phyloP scores from a whole-genome alignment of 805 yeast genomes.

The Candida caryicola region DNA sequence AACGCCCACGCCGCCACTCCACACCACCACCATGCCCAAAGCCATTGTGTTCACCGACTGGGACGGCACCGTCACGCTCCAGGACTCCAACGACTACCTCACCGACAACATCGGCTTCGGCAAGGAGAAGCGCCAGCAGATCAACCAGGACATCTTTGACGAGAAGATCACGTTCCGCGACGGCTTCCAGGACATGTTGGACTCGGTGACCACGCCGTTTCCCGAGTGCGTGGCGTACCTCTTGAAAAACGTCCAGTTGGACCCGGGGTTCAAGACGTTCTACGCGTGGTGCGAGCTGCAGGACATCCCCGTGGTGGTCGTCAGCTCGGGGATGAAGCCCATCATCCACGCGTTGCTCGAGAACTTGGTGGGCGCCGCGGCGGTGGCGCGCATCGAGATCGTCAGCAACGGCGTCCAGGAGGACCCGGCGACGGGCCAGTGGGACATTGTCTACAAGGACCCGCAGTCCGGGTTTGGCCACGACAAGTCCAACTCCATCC shows the following conservation, averaged over 20 bases:
- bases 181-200: conserved; percentile 82
- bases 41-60: conserved; percentile 95
- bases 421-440: conserved; percentile 50
- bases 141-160: conserved; percentile 71
- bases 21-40: conserved; percentile 19
- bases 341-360: conserved; percentile 75
- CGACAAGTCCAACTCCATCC: conserved; percentile 84
- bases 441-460: conserved; percentile 87
- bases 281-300: conserved; percentile 73
- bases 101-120: conserved; percentile 93
- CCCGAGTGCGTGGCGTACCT: conserved; percentile 76
- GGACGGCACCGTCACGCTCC: conserved; percentile 96
- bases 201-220: conserved; percentile 71
- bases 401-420: conserved; percentile 73
- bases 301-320: conserved; percentile 79
- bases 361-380: conserved; percentile 74
- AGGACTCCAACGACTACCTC: conserved; percentile 89
- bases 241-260: conserved; percentile 65
- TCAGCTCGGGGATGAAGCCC: conserved; percentile 92
- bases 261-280: conserved; percentile 85
- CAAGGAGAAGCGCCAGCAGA: conserved; percentile 53
- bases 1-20: too few relatives aligned
- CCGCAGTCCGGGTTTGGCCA: conserved; percentile 85
- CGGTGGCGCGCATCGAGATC: conserved; percentile 34
- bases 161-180: conserved; percentile 72